Evolutionary conservation across 1,139 yeast genomes (phyloP), one percentile per base, ranked within the genome.

Genomic region (Kodamaea sp.): DNA sequence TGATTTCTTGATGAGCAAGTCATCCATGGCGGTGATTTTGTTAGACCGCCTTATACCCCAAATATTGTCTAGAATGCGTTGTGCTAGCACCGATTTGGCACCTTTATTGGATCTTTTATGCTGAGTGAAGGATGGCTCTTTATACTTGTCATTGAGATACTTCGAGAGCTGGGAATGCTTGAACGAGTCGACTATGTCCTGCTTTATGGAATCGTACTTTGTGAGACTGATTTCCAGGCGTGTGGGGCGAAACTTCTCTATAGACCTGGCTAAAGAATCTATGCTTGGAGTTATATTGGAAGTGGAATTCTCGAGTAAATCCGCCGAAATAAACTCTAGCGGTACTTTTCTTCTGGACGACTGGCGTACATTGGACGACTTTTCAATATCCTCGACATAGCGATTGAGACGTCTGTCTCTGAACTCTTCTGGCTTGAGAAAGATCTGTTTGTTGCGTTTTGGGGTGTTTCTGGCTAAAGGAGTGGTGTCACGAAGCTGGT

Each of bases 31-130:
- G 1, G 63, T 47, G 10, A 63, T 43, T 22, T 57, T 47, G 10
- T 59, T 55, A 1, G 64, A 50, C 25, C 49, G 50, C n/a, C 38
- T 41, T 1, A 73, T 43, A 4, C 54, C 46, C 82, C 82, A 77
- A 7, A 64, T 46, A 10, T 61, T 54, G 7, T 47, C 40, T 23
- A 75, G 41, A 13, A 76, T 68, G 3, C 42, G 24, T 23, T 43
- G 42, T 10, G 42, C 51, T 32, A 46, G 35, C 15, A 32, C 34
- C 13, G 43, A 24, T 25, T 47, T 47, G 22, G 36, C 37, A 36
- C 40, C 8, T 50, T 16, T 42, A 11, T 26, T 28, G 38, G 18
- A 37, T 57, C 38, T 55, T 55, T 19, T 33, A 28, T 11, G 38
- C 27, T 13, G 32, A 32, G 33, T 32, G 19, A 14, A 44, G 24